A percentile compares a stretch with the other conserved stretches of the same genome.
phyloP scores from a whole-genome alignment of 139 green algal genomes.

The Chlorokybus atmophyticus region DNA sequence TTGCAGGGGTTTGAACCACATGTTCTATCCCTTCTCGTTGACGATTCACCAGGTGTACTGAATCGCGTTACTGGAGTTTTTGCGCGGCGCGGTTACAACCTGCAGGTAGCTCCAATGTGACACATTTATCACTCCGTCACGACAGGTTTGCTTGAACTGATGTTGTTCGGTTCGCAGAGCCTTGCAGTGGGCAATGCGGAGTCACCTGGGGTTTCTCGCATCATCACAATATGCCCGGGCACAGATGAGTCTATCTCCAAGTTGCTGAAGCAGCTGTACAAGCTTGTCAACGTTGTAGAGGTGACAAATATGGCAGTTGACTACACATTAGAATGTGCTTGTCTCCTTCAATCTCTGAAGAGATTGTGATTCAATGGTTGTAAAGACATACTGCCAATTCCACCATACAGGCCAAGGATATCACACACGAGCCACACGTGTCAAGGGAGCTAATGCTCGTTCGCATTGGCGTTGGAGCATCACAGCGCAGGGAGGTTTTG shows the following conservation, averaged over 20 bases:
- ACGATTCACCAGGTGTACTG: slow-evolving; percentile 79
- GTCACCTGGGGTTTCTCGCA: slow-evolving; percentile 60
- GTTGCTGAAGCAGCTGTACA: slow-evolving; percentile 83
- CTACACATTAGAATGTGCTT: too few species aligned
- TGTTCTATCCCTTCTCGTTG: slow-evolving; percentile 78
- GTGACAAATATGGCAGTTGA: too few species aligned
- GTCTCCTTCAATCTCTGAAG: too few species aligned
- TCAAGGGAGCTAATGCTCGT: slow-evolving; percentile 87
- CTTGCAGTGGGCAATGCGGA: slow-evolving; percentile 83
- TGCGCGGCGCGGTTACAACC: slow-evolving; percentile 91
- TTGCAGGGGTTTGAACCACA: slow-evolving; percentile 47
- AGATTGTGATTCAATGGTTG: too few species aligned
- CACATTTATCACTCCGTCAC: too few species aligned
- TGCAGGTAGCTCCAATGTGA: too few species aligned
- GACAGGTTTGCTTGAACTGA: too few species aligned
- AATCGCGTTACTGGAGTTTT: slow-evolving; percentile 90
- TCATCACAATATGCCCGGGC: slow-evolving; percentile 88
- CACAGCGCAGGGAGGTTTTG: slow-evolving; percentile 60
- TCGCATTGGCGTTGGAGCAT: slow-evolving; percentile 51
- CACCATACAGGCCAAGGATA: slow-evolving; percentile 44
- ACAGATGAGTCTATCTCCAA: slow-evolving; percentile 51
- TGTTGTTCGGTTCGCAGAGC: slow-evolving; percentile 15
- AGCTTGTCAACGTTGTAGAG: slow-evolving; percentile 70
- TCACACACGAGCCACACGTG: slow-evolving; percentile 60
- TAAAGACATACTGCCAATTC: too few species aligned